These are phyloP conservation scores for Aegilops bicornis DNA, from an alignment of 176 grass and related monocot species.

Conservation along the genomic window DNA sequence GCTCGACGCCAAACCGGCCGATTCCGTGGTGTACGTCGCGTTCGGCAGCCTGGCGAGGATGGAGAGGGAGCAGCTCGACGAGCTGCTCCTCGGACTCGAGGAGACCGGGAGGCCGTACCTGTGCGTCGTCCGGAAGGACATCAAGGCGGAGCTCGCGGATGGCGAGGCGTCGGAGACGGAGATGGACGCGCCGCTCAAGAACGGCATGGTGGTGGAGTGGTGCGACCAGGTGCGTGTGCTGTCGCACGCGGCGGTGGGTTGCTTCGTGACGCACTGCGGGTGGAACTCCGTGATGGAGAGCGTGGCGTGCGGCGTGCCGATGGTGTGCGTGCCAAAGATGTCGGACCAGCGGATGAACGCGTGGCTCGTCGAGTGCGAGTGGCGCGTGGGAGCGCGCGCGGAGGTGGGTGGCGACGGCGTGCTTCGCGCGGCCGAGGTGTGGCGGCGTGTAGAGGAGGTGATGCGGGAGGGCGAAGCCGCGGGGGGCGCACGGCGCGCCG, in stretches of 20 bases:
- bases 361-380: constrained; percentile 45
- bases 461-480: constrained; percentile 9
- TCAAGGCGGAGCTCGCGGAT: not conserved
- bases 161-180: constrained; percentile 20
- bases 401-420: constrained; percentile 18
- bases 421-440: constrained; percentile 40
- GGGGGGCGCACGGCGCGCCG: constrained; percentile 18
- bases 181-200: not conserved
- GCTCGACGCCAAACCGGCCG: not conserved
- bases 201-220: constrained; percentile 51
- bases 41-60: constrained; percentile 43
- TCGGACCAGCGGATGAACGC: constrained; percentile 73
- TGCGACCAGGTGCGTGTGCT: constrained; percentile 58
- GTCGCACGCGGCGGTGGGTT: constrained; percentile 45
- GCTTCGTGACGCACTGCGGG: constrained; percentile 67
- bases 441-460: constrained; percentile 37
- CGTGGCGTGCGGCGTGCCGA: constrained; percentile 47
- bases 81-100: constrained; percentile 36
- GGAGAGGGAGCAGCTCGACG: constrained; percentile 21
- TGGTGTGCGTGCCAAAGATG: constrained; percentile 40
- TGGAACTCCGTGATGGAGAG: constrained; percentile 75
- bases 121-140: constrained; percentile 51
- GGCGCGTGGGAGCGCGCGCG: constrained; percentile 43
- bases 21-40: constrained; percentile 37
- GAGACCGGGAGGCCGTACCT: constrained; percentile 36